Evolutionary conservation across 2,329 filamentous ascomycete species (phyloP).

Genomic region (Penicillium sp.): DNA sequence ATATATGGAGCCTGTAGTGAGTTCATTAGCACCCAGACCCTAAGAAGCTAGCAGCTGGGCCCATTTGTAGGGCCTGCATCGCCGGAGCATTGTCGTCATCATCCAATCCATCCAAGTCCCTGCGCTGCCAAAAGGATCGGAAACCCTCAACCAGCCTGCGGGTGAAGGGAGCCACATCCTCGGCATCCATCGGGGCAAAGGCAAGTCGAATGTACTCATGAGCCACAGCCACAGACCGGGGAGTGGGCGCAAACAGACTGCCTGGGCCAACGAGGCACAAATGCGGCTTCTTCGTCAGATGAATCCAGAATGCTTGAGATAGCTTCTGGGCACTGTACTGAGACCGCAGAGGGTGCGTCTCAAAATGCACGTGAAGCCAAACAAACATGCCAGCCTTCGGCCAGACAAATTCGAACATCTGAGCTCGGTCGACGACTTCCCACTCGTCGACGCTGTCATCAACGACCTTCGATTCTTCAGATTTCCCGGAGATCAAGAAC

Average conservation of each 20-base stretch:
- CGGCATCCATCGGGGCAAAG: constrained; percentile 78
- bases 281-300: constrained; percentile 66
- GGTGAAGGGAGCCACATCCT: constrained; percentile 62
- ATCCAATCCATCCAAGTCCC: constrained; percentile 45
- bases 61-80: constrained; percentile 6
- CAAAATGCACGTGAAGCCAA: constrained; percentile 72
- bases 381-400: constrained; percentile 90
- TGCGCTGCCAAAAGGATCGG: constrained; percentile 73
- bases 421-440: constrained; percentile 70
- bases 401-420: constrained; percentile 72
- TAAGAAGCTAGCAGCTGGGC: constrained; percentile 9
- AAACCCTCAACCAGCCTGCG: constrained; percentile 66
- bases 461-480: constrained; percentile 32
- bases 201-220: constrained; percentile 76
- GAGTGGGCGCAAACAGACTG: constrained; percentile 67
- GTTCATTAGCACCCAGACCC: constrained; percentile 10
- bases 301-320: constrained; percentile 65
- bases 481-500: constrained; percentile 62
- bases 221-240: constrained; percentile 57
- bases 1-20: not conserved
- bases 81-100: constrained; percentile 20
- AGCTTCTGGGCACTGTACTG: constrained; percentile 57
- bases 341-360: constrained; percentile 66
- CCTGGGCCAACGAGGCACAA: constrained; percentile 70
- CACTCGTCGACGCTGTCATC: constrained; percentile 57